Evolutionary conservation across 805 yeast genomes (phyloP), one percentile per base, ranked within the genome.

Genomic region (Danielozyma ontarioensis): DNA sequence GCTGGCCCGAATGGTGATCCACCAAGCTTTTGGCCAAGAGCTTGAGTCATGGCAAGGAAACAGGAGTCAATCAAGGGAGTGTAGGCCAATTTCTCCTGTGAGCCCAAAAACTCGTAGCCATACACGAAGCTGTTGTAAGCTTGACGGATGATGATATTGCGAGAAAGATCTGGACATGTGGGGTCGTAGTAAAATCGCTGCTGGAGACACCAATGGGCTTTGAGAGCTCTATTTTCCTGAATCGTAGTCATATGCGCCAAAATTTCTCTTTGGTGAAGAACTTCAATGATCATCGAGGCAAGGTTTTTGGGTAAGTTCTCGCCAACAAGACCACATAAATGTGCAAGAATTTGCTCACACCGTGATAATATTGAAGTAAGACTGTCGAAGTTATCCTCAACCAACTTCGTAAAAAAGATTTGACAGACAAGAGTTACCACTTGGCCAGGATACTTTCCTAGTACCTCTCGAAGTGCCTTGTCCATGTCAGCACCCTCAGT

Each of bases 1-100:
- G 97, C 96, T 1, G 97, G 97, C 0, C 97, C 97, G 55, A 83
- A 78, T 1, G 95, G 82, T 1, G 95, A 82, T 0, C 95, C 95
- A n/a, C 97, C 97, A 6, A 78, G 62, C 23, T 71, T 72, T 44
- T 80, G 86, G 22, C 75, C 71, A 13, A 88, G 53, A 0, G 97
- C 89, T 39, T 80, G 83, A 0, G 83, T 66, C 78, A 89, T 74
- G 0, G 88, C 63, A 6, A 80, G 51, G 50, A 73, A 86, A 36
- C 86, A 75, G 4, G 70, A 63, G 30, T 76, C 75, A 5, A 84
- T 68, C 13, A 86, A 62, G 1, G 90, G 86, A 0, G 97, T 90
- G 34, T 75, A 71, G 0, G 90, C 94, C 15, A 89, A 61, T 34
- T 79, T 71, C 13, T 81, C 84, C 3, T 81, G 78, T 1, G 76